Conservation (phyloP, 176 grass and related monocot species). For the Aegilops bicornis region DNA sequence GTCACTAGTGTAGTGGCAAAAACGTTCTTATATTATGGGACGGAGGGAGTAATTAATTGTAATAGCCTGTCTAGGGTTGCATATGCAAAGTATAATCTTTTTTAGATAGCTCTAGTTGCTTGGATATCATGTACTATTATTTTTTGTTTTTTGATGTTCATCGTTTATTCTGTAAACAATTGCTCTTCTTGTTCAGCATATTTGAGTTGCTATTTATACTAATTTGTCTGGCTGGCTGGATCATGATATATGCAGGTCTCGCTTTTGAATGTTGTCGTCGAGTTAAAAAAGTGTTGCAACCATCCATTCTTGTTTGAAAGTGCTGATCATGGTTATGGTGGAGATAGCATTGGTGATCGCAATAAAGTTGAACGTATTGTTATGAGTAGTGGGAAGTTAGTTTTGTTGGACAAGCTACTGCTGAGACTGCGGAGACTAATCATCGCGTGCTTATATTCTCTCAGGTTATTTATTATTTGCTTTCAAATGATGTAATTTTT, state of each 20-base stretch:
- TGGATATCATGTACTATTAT: not conserved
- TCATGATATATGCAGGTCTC: conserved; percentile 67
- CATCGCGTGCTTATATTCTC: conserved; percentile 98
- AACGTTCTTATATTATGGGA: too few species aligned
- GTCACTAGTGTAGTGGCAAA: too few species aligned
- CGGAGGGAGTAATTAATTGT: too few species aligned
- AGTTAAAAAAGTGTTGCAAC: conserved; percentile 99
- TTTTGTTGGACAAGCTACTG: conserved; percentile 91
- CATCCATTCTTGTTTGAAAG: conserved; percentile 99
- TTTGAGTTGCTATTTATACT: not conserved
- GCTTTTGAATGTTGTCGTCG: conserved; percentile 96
- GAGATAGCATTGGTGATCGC: conserved; percentile 77
- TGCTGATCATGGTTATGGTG: conserved; percentile 99
- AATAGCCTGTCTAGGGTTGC: not conserved
- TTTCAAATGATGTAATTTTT: not conserved
- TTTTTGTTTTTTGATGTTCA: not conserved
- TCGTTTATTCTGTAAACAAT: not conserved
- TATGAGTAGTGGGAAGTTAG: conserved; percentile 97
- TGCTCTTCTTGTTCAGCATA: conserved; percentile 14
- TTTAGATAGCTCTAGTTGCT: not conserved
- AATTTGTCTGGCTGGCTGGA: conserved; percentile 22
- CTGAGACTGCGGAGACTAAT: conserved; percentile 90
- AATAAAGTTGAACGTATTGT: conserved; percentile 98
- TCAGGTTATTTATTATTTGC: conserved; percentile 55
- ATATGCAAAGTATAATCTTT: not conserved